Conservation (phyloP, 306 rosid genomes). For the Calophaca sinica region DNA sequence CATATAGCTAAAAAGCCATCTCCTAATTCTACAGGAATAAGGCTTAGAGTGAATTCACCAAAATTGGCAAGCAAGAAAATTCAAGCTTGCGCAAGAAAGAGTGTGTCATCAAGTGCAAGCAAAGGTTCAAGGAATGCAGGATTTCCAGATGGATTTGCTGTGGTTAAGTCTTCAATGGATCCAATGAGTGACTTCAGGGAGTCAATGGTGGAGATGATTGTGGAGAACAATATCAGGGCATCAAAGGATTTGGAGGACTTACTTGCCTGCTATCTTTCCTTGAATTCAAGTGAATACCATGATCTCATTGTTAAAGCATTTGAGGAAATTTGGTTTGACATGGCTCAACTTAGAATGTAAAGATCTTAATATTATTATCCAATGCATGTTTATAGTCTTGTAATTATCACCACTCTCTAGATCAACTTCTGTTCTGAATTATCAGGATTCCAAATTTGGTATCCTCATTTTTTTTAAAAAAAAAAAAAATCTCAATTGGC, state of each 20-base stretch:
- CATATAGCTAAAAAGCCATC: conserved; percentile 49
- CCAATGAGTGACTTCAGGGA: conserved; percentile 86
- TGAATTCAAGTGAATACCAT: conserved; percentile 80
- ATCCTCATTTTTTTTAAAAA: no score
- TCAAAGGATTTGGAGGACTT: conserved; percentile 88
- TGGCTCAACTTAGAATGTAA: conserved; percentile 62
- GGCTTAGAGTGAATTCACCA: conserved; percentile 77
- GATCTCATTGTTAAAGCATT: conserved; percentile 88
- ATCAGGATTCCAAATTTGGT: conserved; percentile 29
- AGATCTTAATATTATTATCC: conserved; percentile 26
- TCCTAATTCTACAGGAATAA: conserved; percentile 60
- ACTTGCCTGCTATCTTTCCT: conserved; percentile 89
- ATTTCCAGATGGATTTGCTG: conserved; percentile 78
- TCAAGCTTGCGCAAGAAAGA: conserved; percentile 63
- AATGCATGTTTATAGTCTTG: conserved; percentile 54
- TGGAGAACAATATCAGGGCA: conserved; percentile 73
- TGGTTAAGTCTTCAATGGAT: conserved; percentile 78
- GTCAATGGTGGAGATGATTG: conserved; percentile 95
- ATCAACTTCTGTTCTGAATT: conserved; percentile 35
- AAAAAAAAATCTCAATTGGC: not conserved
- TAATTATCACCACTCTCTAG: conserved; percentile 41
- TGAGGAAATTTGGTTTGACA: conserved; percentile 89
- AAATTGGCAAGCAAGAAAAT: conserved; percentile 65
- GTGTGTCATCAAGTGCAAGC: conserved; percentile 53
- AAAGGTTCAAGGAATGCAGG: conserved; percentile 50